Conservation (phyloP, 2,329 filamentous ascomycete genomes). For the Monosporascus sp. region DNA sequence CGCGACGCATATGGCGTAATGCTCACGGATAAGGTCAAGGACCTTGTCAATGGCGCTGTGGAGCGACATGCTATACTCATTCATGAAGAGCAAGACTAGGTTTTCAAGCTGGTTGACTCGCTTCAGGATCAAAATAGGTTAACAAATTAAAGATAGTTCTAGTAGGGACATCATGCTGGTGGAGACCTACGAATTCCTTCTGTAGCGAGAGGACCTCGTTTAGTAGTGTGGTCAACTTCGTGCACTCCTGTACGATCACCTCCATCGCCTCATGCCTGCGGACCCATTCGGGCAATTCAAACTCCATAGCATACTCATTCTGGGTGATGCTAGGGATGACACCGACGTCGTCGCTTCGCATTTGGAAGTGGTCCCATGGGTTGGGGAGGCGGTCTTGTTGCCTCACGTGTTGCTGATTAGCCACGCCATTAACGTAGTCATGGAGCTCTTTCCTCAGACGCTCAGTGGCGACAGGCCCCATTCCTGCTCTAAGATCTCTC, state of each 20-base stretch:
- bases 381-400: constrained; percentile 17
- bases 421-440: constrained; percentile 23
- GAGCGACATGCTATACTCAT: constrained; percentile 19
- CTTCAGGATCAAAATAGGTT: constrained; percentile 6
- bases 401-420: constrained; percentile 21
- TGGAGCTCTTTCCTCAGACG: constrained; percentile 20
- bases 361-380: constrained; percentile 24
- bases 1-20: constrained; percentile 20
- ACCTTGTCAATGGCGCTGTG: constrained; percentile 16
- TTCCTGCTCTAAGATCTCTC: constrained; percentile 16
- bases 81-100: constrained; percentile 22
- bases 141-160: background rate
- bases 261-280: constrained; percentile 23
- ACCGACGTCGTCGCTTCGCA: constrained; percentile 23
- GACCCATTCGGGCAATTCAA: constrained; percentile 22
- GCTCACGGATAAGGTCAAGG: constrained; percentile 22
- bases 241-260: constrained; percentile 20
- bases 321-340: constrained; percentile 25
- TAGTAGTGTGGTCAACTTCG: constrained; percentile 19
- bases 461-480: constrained; percentile 15
- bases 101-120: constrained; percentile 24
- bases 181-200: constrained; percentile 24
- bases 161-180: too few relatives aligned
- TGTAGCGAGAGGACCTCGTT: constrained; percentile 25
- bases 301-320: constrained; percentile 25